These are phyloP conservation scores for Priceomyces melissophilus DNA, from an alignment of 805 yeast genomes.

Conservation along the genomic window DNA sequence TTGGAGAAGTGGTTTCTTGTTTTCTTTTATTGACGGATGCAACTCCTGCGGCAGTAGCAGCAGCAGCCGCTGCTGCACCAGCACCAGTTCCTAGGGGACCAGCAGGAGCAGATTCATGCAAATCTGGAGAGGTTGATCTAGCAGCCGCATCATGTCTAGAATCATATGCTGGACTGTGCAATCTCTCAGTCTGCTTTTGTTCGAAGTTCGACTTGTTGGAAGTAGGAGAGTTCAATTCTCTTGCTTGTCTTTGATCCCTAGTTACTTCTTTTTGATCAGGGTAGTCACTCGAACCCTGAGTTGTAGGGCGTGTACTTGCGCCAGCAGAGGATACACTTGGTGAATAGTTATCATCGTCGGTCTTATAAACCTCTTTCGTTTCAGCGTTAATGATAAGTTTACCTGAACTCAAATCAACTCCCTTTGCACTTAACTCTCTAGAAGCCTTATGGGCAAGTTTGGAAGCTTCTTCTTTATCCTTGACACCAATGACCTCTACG, in stretches of 20 bases:
- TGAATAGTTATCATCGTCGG: conserved; percentile 3
- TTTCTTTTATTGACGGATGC: background rate
- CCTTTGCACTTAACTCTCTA: conserved; percentile 25
- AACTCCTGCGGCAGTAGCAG: conserved; percentile 2
- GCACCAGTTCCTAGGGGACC: conserved; percentile 1
- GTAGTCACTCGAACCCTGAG: no score
- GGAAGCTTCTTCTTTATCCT: conserved; percentile 26
- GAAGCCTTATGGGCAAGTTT: conserved; percentile 31
- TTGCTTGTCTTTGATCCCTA: no score
- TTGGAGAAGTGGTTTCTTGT: background rate
- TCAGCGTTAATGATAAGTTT: conserved; percentile 32
- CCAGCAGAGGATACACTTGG: background rate
- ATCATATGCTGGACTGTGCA: no score
- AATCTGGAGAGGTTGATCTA: background rate
- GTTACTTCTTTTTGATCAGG: no score
- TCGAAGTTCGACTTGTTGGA: no score
- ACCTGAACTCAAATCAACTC: conserved; percentile 31
- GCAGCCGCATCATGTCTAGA: background rate
- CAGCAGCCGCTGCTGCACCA: conserved; percentile 6
- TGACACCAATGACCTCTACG: conserved; percentile 35
- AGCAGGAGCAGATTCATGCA: no score
- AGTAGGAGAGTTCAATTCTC: no score
- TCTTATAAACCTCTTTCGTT: conserved; percentile 29
- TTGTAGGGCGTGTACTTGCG: no score
- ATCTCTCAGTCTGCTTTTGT: no score